phyloP scores from a whole-genome alignment of 1,284 basidiomycete species.

The Cryptococcus depauperatus region DNA sequence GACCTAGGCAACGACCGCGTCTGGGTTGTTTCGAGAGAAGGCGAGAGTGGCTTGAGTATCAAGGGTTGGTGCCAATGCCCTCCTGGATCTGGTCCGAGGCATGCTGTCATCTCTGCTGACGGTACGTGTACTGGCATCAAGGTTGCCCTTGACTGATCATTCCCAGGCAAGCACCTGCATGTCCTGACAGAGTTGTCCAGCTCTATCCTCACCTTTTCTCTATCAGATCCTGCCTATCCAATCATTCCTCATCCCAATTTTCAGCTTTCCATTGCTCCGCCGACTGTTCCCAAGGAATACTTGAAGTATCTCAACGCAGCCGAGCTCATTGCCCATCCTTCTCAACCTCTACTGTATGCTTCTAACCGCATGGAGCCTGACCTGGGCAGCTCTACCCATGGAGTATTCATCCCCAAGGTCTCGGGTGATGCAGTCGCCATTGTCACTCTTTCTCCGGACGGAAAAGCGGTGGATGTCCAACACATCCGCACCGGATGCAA shows the following conservation, averaged over 20 bases:
- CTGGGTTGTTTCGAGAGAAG: constrained; percentile 29
- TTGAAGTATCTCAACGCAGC: constrained; percentile 31
- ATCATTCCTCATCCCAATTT: constrained; percentile 20
- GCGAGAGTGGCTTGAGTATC: constrained; percentile 25
- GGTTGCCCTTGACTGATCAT: neutral
- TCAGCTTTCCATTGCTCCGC: constrained; percentile 27
- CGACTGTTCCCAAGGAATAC: constrained; percentile 24
- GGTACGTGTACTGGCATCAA: constrained; percentile 19
- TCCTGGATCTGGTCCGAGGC: constrained; percentile 38
- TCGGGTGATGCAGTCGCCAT: constrained; percentile 40
- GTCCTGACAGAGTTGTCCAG: constrained; percentile 39
- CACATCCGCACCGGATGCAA: constrained; percentile 34
- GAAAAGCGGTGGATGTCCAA: constrained; percentile 21
- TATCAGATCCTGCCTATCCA: constrained; percentile 18
- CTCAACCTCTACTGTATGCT: constrained; percentile 32
- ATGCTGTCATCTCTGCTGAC: constrained; percentile 31
- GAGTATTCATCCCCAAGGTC: constrained; percentile 14
- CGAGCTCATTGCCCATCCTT: constrained; percentile 33
- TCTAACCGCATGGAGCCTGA: constrained; percentile 40
- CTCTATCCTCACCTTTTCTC: constrained; percentile 29
- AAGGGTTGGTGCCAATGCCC: constrained; percentile 31
- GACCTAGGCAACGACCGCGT: constrained; percentile 43
- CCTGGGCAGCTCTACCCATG: constrained; percentile 20
- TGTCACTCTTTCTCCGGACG: constrained; percentile 22
- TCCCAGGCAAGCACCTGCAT: constrained; percentile 36